Percentiles rank a stretch among this genome's conserved stretches.
Evolutionary conservation across 805 yeast genomes (phyloP).

Genomic region (Saccharomycopsis capsularis): DNA sequence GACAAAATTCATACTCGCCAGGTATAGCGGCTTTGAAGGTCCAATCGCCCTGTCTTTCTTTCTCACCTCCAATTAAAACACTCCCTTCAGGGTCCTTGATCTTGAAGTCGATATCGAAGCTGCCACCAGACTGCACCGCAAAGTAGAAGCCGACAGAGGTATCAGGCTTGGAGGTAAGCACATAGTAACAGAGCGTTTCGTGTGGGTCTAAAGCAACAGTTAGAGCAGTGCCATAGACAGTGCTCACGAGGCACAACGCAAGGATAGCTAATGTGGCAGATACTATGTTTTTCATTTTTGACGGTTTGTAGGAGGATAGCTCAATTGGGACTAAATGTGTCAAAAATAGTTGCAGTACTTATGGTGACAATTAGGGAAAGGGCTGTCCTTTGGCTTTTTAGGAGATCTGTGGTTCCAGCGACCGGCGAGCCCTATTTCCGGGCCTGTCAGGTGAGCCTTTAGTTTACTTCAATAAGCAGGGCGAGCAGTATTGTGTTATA

Average conservation of each 20-base stretch:
- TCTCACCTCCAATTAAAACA: conserved; percentile 45
- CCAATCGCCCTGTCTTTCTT: conserved; percentile 76
- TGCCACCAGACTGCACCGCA: conserved; percentile 77
- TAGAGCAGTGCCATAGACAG: conserved; percentile 49
- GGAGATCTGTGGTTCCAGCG: no score
- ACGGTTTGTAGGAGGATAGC: no score
- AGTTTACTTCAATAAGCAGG: no score
- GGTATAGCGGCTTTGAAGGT: conserved; percentile 52
- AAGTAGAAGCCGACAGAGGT: conserved; percentile 67
- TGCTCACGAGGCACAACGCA: background rate
- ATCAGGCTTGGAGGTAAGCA: conserved; percentile 53
- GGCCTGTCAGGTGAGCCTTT: no score
- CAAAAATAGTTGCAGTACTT: no score
- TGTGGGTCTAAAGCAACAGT: conserved; percentile 72
- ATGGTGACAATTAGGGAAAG: background rate
- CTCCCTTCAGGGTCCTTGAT: conserved; percentile 50
- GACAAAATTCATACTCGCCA: conserved; percentile 88
- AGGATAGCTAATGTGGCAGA: no score
- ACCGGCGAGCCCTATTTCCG: no score
- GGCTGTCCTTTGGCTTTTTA: no score
- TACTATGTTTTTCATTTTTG: no score
- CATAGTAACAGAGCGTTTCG: conserved; percentile 65
- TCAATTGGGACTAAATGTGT: no score
- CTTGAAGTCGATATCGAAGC: conserved; percentile 69
- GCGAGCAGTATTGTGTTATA: no score